Percentiles rank a stretch among this genome's conserved stretches.
Conservation (phyloP, 2,329 filamentous ascomycete genomes). For the Phyllosticta capitalensis region DNA sequence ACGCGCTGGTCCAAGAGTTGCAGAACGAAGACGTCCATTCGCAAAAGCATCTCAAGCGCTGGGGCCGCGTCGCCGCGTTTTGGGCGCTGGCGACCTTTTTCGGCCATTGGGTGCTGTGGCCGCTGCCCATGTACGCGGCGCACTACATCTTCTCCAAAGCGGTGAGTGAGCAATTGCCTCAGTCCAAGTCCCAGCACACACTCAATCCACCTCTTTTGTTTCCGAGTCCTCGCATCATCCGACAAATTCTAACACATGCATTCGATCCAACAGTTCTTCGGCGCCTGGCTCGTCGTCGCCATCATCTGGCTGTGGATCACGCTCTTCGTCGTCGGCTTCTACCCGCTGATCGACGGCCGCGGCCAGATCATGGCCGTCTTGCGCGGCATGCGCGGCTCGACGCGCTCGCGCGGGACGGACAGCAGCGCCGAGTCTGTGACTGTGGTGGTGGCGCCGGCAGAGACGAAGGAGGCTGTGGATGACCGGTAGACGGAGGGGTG, state of each 20-base stretch:
- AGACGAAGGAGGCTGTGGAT: not conserved
- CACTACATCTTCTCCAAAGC: slow-evolving; percentile 40
- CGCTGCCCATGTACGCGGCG: slow-evolving; percentile 45
- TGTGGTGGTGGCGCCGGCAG: not conserved
- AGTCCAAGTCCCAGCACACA: no score
- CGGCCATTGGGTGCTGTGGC: slow-evolving; percentile 47
- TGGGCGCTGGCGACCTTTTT: slow-evolving; percentile 43
- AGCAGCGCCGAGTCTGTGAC: not conserved
- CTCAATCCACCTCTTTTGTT: no score
- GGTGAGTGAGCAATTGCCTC: no score
- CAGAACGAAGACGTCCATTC: slow-evolving; percentile 18
- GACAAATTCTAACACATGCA: no score
- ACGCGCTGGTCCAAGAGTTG: slow-evolving; percentile 16
- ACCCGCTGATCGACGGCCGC: slow-evolving; percentile 41
- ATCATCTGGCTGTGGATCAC: slow-evolving; percentile 47
- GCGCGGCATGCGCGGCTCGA: slow-evolving; percentile 8
- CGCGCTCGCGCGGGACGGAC: not conserved
- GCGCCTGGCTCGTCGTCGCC: slow-evolving; percentile 41
- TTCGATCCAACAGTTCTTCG: slow-evolving; percentile 32
- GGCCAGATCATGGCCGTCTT: slow-evolving; percentile 21
- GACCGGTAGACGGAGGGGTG: not conserved
- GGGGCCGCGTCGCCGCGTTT: slow-evolving; percentile 37
- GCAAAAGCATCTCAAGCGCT: slow-evolving; percentile 33
- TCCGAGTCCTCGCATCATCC: no score
- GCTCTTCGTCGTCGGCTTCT: slow-evolving; percentile 41